Evolutionary conservation across 352 stramenopile species (phyloP).

Genomic region (Phytophthora fragariae): DNA sequence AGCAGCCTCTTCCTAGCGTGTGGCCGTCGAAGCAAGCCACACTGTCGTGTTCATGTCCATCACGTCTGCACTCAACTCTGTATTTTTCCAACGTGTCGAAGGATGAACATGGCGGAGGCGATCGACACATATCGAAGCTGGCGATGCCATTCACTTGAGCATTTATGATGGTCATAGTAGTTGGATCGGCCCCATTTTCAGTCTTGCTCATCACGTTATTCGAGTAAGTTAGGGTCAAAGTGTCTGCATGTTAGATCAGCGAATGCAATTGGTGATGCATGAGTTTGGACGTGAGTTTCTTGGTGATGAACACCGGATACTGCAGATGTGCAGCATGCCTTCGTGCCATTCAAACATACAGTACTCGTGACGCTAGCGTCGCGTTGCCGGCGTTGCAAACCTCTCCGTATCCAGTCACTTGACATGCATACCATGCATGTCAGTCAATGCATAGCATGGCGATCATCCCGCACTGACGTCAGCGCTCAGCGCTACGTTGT

Average conservation of each 20-base stretch:
- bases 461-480: slow-evolving; percentile 17
- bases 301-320: neutral
- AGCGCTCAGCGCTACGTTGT: slow-evolving; percentile 29
- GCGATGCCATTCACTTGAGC: neutral
- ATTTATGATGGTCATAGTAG: neutral
- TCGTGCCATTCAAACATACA: neutral
- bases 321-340: neutral
- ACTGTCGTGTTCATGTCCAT: neutral
- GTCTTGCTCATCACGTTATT: no score
- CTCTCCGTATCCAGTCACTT: slow-evolving; percentile 16
- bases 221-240: neutral
- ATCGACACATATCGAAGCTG: neutral
- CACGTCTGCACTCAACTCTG: neutral
- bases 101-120: neutral
- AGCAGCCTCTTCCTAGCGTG: neutral
- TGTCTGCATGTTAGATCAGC: neutral
- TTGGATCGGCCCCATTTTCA: no score
- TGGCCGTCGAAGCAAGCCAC: neutral
- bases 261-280: neutral
- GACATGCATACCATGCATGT: neutral
- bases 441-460: neutral
- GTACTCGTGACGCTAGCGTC: neutral
- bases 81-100: neutral
- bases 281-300: neutral
- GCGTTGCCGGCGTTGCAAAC: slow-evolving; percentile 10